phyloP scores from a whole-genome alignment of 2,329 filamentous ascomycete species.

The Colletotrichum horii region DNA sequence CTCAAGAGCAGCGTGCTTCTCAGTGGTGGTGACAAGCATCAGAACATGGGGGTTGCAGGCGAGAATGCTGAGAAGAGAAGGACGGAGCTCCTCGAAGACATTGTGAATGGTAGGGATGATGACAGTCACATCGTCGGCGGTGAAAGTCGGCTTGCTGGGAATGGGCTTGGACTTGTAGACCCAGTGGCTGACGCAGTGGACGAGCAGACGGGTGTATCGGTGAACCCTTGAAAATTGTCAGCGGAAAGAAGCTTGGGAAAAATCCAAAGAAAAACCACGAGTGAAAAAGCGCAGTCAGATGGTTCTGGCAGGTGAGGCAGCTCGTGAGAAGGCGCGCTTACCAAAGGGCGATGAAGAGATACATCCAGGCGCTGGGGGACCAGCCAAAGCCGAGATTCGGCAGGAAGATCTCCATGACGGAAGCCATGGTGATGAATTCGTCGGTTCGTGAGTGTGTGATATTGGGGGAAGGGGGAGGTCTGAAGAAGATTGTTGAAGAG shows the following conservation, averaged over 20 bases:
- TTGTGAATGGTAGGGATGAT: conserved; percentile 94
- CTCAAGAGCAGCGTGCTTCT: conserved; percentile 74
- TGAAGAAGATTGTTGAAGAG: background rate
- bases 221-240: conserved; percentile 66
- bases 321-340: conserved; percentile 36
- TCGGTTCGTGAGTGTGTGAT: background rate
- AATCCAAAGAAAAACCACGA: background rate
- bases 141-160: conserved; percentile 80
- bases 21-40: conserved; percentile 85
- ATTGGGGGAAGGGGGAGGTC: background rate
- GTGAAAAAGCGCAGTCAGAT: background rate
- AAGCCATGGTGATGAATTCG: background rate
- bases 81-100: conserved; percentile 80
- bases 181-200: conserved; percentile 88
- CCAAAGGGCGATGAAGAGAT: conserved; percentile 42
- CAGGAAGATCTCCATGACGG: conserved; percentile 17
- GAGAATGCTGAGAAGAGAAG: conserved; percentile 80
- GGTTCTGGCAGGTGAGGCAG: background rate
- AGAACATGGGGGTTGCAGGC: conserved; percentile 73
- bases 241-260: background rate
- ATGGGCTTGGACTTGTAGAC: conserved; percentile 84
- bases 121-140: conserved; percentile 85
- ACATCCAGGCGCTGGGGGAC: conserved; percentile 22
- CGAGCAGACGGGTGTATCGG: conserved; percentile 83
- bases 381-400: conserved; percentile 17